These are phyloP conservation scores for Backusella morwellensis DNA, from an alignment of 192 early-diverging fungal species.

Conservation along the genomic window DNA sequence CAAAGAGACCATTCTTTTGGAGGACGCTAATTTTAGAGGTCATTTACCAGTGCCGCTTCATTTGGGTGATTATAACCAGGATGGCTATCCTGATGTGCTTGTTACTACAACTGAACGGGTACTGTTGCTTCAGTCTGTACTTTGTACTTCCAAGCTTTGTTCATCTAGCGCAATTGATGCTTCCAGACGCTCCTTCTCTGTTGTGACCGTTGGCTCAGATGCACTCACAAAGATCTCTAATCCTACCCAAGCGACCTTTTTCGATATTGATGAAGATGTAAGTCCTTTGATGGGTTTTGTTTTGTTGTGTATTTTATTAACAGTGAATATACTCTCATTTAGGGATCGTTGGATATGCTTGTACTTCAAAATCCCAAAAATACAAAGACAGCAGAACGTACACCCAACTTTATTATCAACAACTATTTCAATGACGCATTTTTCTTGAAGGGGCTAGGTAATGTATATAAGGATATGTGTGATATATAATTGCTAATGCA, in stretches of 20 bases:
- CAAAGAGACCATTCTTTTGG: conserved; percentile 43
- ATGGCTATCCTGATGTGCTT: conserved; percentile 91
- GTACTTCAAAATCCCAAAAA: conserved; percentile 46
- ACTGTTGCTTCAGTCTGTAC: conserved; percentile 64
- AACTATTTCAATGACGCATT: conserved; percentile 94
- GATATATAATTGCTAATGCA: not conserved
- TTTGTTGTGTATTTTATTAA: not conserved
- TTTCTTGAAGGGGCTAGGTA: conserved; percentile 81
- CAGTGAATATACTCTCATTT: not conserved
- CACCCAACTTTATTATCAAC: conserved; percentile 69
- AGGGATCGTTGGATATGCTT: conserved; percentile 83
- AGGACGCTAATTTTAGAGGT: conserved; percentile 50
- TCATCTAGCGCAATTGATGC: conserved; percentile 38
- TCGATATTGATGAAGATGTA: conserved; percentile 92
- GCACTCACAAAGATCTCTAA: conserved; percentile 48
- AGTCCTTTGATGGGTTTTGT: conserved; percentile 25
- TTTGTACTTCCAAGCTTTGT: conserved; percentile 54
- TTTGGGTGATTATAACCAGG: conserved; percentile 80
- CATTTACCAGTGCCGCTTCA: conserved; percentile 54
- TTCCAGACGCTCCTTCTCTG: conserved; percentile 58
- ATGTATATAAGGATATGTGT: not conserved
- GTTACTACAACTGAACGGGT: conserved; percentile 55
- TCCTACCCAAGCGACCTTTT: conserved; percentile 68
- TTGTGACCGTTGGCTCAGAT: conserved; percentile 64
- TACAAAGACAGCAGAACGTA: conserved; percentile 43